Percentiles rank a stretch among this genome's conserved stretches.
Conservation (phyloP, 192 early-diverging fungal genomes). For the Coemansia sp. region DNA sequence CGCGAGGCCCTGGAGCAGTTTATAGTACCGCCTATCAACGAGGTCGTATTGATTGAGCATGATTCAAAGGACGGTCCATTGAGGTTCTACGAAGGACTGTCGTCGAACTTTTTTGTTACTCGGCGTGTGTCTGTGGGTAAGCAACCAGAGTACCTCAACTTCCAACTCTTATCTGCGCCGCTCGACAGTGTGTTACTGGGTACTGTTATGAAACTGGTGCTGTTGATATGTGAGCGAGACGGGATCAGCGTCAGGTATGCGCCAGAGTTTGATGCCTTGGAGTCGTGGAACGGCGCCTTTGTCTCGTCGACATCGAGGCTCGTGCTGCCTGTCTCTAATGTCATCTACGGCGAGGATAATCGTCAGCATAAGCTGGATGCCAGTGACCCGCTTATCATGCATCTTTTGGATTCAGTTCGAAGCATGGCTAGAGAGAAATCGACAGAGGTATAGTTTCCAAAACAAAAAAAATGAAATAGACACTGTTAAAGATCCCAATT, state of each 20-base stretch:
- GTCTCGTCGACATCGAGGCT: slow-evolving; percentile 50
- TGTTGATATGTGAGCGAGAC: slow-evolving; percentile 39
- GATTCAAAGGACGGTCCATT: neutral
- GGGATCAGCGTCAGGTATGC: slow-evolving; percentile 33
- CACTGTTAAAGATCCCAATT: slow-evolving; percentile 1
- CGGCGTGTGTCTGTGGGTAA: neutral
- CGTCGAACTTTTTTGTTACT: slow-evolving; percentile 53
- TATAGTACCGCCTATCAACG: slow-evolving; percentile 35
- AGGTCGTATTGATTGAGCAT: slow-evolving; percentile 40
- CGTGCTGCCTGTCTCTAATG: slow-evolving; percentile 33
- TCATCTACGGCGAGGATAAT: slow-evolving; percentile 15
- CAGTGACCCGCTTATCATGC: slow-evolving; percentile 34
- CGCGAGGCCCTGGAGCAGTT: slow-evolving; percentile 38
- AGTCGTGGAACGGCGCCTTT: slow-evolving; percentile 48
- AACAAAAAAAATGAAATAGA: too few species aligned
- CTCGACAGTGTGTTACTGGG: slow-evolving; percentile 43
- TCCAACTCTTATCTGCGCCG: slow-evolving; percentile 42
- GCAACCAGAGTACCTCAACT: slow-evolving; percentile 18
- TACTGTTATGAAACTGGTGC: slow-evolving; percentile 51
- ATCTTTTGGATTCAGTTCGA: slow-evolving; percentile 27
- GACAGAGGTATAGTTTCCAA: slow-evolving; percentile 16
- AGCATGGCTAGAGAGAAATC: slow-evolving; percentile 28
- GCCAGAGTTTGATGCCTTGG: slow-evolving; percentile 18
- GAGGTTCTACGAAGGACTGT: slow-evolving; percentile 51
- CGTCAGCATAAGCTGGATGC: slow-evolving; percentile 13